Percentiles rank a stretch among this genome's conserved stretches.
Evolutionary conservation across 1,139 yeast species (phyloP).

Genomic region (Komagataea norvegica): DNA sequence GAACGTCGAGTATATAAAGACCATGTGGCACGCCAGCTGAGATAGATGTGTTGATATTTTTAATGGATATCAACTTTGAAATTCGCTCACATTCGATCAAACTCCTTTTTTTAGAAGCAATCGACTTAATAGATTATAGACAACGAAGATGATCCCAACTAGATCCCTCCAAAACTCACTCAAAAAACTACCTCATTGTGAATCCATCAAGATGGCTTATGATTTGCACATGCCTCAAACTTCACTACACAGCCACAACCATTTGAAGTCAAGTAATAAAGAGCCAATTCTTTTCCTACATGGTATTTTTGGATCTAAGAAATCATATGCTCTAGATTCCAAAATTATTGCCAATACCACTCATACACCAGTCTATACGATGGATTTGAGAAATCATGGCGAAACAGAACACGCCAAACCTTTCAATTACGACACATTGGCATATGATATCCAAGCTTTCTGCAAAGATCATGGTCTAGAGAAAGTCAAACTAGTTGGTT

Average conservation of each 20-base stretch:
- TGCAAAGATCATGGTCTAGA: constrained; percentile 29
- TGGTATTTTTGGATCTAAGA: constrained; percentile 46
- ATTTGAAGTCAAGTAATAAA: constrained; percentile 18
- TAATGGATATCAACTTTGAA: no score
- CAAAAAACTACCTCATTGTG: constrained; percentile 25
- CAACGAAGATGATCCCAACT: constrained; percentile 17
- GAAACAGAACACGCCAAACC: constrained; percentile 40
- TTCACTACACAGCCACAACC: constrained; percentile 20
- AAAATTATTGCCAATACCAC: constrained; percentile 32
- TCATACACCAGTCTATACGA: constrained; percentile 35
- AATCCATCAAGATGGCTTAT: constrained; percentile 26
- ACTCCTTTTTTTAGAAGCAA: constrained; percentile 5
- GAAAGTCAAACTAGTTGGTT: constrained; percentile 40
- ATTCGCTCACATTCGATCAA: no score
- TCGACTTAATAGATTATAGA: background rate
- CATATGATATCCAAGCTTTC: constrained; percentile 38
- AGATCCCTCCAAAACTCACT: constrained; percentile 17
- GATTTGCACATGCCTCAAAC: constrained; percentile 26
- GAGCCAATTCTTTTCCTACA: constrained; percentile 43
- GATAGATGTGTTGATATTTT: no score
- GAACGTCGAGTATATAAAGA: background rate
- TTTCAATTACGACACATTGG: constrained; percentile 38
- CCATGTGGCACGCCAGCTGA: no score
- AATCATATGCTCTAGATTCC: constrained; percentile 38
- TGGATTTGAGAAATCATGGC: constrained; percentile 51